Percentiles rank a stretch among this genome's conserved stretches.
These are phyloP conservation scores for Kurtzmaniella cleridarum DNA, from an alignment of 805 yeast genomes.

Conservation along the genomic window DNA sequence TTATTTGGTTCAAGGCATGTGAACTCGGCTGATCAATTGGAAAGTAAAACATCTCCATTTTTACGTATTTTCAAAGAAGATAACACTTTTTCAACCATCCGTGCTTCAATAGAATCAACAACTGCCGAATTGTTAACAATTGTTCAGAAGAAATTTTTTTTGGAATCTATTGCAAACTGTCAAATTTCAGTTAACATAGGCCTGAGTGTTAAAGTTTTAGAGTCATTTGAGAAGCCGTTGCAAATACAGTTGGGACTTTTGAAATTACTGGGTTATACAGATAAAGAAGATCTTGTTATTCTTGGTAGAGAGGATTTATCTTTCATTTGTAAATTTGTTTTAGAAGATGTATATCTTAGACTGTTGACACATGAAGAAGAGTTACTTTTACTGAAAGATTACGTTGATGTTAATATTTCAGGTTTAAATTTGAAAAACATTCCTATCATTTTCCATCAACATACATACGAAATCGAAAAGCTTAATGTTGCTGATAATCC, in stretches of 20 bases:
- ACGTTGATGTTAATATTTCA: constrained; percentile 66
- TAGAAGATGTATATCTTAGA: constrained; percentile 57
- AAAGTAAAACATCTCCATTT: constrained; percentile 15
- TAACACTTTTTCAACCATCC: constrained; percentile 78
- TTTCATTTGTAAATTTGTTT: constrained; percentile 73
- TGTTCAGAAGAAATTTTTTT: constrained; percentile 72
- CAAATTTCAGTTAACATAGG: constrained; percentile 75
- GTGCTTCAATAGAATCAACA: constrained; percentile 73
- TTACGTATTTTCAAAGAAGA: constrained; percentile 78
- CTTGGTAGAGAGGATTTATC: constrained; percentile 82
- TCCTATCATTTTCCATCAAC: constrained; percentile 76
- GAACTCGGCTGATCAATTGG: constrained; percentile 11
- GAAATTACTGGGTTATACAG: constrained; percentile 71
- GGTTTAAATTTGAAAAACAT: constrained; percentile 75
- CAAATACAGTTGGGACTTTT: constrained; percentile 70
- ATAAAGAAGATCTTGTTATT: constrained; percentile 68
- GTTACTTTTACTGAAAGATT: constrained; percentile 56
- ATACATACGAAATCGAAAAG: constrained; percentile 73
- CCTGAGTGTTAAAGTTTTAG: constrained; percentile 65
- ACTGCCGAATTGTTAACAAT: constrained; percentile 67
- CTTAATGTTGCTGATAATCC: constrained; percentile 85
- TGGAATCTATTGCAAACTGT: constrained; percentile 65
- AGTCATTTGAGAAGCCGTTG: constrained; percentile 70
- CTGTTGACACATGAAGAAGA: constrained; percentile 67
- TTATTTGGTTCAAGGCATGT: constrained; percentile 27